Evolutionary conservation across 371 early-diverging fungal species (phyloP).

Genomic region (Funneliformis caledonium): DNA sequence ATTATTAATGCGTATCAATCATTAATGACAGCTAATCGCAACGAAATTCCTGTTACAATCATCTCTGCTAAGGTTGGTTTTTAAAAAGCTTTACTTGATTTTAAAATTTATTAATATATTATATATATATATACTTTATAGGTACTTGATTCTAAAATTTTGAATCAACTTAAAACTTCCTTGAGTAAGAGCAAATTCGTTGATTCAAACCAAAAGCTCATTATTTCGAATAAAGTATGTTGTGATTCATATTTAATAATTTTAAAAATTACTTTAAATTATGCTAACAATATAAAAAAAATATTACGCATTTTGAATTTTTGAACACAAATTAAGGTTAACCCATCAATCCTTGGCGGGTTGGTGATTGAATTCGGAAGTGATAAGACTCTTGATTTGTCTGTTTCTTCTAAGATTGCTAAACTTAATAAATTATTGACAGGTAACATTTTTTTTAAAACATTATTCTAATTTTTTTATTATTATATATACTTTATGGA

Average conservation of each 20-base stretch:
- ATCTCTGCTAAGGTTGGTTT: constrained; percentile 81
- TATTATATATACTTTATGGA: too few species aligned
- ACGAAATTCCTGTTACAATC: constrained; percentile 87
- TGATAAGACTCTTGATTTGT: constrained; percentile 97
- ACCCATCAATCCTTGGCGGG: constrained; percentile 94
- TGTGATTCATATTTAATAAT: not conserved
- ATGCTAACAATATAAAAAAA: not conserved
- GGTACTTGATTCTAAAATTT: constrained; percentile 57
- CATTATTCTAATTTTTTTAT: constrained; percentile 31
- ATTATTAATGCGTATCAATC: constrained; percentile 80
- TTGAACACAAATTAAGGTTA: constrained; percentile 57
- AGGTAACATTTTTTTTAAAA: constrained; percentile 26
- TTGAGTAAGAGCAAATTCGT: constrained; percentile 59
- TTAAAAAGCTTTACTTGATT: not conserved
- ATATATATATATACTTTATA: constrained; percentile 37
- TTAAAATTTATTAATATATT: not conserved
- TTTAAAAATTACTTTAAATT: not conserved
- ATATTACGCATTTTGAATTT: not conserved
- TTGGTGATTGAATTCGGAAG: constrained; percentile 92
- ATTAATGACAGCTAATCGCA: constrained; percentile 92
- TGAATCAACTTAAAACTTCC: constrained; percentile 58
- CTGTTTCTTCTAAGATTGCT: constrained; percentile 91
- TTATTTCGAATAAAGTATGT: constrained; percentile 41
- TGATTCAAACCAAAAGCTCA: constrained; percentile 54
- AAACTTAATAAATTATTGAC: constrained; percentile 91